Base-by-base conservation (phyloP, 805 yeast species). In the Candida takata region DNA sequence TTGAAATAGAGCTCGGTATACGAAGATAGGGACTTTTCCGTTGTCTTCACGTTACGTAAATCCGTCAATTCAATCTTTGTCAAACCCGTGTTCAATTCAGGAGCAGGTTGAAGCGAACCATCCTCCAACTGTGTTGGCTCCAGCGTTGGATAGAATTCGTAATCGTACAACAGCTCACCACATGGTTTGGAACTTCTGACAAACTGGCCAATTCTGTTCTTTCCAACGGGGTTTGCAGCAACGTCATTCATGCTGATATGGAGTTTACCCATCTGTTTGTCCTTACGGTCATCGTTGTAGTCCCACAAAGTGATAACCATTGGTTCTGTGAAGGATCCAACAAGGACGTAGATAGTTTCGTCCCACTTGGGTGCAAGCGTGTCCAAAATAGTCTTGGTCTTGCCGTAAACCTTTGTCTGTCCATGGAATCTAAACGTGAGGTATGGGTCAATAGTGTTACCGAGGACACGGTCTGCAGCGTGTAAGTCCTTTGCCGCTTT, bases 1-100 rank as follows among this genome's bases (percentile, higher is more conserved):
- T 81, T 74, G 51, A 85, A 57, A 50, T 69, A 74, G 31, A 90
- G 48, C 52, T 88, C 95, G 25, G 80, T 85, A 57, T 67, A 84
- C 1, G 87, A 65, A 5, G 84, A 61, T 7, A 72, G 64, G 38
- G 76, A 75, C 20, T 70, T 74, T 29, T 37, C 46, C 11, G 28
- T 38, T 11, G 42, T 38, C 24, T 37, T 37, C 7, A 54, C 36
- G 29, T 45, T 74, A 61, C 85, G 75, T 18, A 83, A 80, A 47
- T 77, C 83, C 21, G 65, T 54, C 32, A 84, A 60, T 41, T 78
- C 81, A 47, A 90, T 62, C 50, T 78, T 70, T 15, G 81, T 76
- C 49, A 94, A 79, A 70, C 99, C 99, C 12, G 97, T 86, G 62
- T 90, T 90, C 56, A 85, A 74, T 46, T 86, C 96, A 30, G 95